Conservation (phyloP, 2,329 filamentous ascomycete genomes). For the Fusarium sp. region DNA sequence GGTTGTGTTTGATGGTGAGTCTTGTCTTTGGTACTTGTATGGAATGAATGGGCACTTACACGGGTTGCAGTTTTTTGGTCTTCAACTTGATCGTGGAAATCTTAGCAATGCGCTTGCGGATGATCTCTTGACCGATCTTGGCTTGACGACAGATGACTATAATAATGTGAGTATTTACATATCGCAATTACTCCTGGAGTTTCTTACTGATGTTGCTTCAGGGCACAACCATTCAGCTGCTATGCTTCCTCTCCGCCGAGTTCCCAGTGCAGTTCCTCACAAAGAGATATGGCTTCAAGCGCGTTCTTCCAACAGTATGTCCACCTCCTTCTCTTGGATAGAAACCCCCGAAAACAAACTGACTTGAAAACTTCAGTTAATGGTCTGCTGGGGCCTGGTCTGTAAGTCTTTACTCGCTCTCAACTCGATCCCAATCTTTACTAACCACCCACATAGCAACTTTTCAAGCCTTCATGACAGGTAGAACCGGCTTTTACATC, state of each 20-base stretch:
- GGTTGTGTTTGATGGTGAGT: conserved; percentile 56
- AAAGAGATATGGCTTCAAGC: conserved; percentile 68
- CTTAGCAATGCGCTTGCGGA: conserved; percentile 71
- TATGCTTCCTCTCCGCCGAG: conserved; percentile 65
- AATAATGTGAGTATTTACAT: conserved; percentile 55
- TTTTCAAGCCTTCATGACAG: conserved; percentile 63
- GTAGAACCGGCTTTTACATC: conserved; percentile 58
- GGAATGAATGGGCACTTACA: conserved; percentile 28
- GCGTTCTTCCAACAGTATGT: conserved; percentile 59
- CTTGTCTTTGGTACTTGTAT: not conserved
- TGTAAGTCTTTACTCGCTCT: conserved; percentile 30
- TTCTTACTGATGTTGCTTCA: conserved; percentile 7
- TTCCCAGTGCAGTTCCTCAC: conserved; percentile 68
- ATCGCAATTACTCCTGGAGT: fast-evolving
- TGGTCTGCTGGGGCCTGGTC: conserved; percentile 61
- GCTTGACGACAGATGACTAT: conserved; percentile 62
- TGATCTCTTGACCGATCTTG: conserved; percentile 66
- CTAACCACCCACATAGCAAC: conserved; percentile 49
- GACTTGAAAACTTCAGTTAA: conserved; percentile 46
- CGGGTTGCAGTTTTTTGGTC: conserved; percentile 62
- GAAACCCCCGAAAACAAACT: not conserved
- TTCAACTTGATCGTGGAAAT: conserved; percentile 73
- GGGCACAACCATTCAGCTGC: conserved; percentile 65
- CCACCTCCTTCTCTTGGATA: not conserved
- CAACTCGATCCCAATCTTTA: conserved; percentile 17